phyloP scores from a whole-genome alignment of 805 yeast species.

The Lipomyces yamadae region DNA sequence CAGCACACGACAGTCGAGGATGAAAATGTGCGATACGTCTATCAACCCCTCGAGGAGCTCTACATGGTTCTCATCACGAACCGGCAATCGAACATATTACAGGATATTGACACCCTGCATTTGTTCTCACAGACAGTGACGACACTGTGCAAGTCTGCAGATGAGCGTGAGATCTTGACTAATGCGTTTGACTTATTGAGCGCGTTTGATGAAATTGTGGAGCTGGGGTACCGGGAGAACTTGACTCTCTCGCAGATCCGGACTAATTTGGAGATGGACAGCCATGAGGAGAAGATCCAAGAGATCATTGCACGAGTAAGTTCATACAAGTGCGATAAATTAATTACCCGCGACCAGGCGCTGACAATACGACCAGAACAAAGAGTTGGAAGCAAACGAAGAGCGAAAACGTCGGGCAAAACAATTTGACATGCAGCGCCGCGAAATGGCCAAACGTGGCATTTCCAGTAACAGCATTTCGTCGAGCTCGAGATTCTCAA shows the following conservation, averaged over 20 bases:
- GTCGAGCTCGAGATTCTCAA: constrained; percentile 26
- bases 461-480: constrained; percentile 9
- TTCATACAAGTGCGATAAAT: neutral
- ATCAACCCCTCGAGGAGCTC: constrained; percentile 93
- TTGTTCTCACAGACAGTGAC: constrained; percentile 82
- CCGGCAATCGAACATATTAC: constrained; percentile 86
- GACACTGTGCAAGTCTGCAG: constrained; percentile 69
- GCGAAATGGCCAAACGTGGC: constrained; percentile 50
- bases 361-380: constrained; percentile 64
- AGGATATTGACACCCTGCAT: constrained; percentile 91
- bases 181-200: constrained; percentile 86
- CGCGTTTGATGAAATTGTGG: constrained; percentile 93
- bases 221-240: constrained; percentile 88
- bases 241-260: constrained; percentile 78
- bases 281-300: constrained; percentile 97
- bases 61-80: constrained; percentile 91
- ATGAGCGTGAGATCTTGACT: constrained; percentile 80
- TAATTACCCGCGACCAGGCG: neutral
- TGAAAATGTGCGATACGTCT: constrained; percentile 87
- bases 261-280: constrained; percentile 94
- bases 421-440: constrained; percentile 65
- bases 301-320: constrained; percentile 74
- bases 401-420: constrained; percentile 95
- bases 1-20: constrained; percentile 96
- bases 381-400: constrained; percentile 95